These are phyloP conservation scores for Hypomyces rosellus DNA, from an alignment of 2,329 filamentous ascomycete species.

Conservation along the genomic window DNA sequence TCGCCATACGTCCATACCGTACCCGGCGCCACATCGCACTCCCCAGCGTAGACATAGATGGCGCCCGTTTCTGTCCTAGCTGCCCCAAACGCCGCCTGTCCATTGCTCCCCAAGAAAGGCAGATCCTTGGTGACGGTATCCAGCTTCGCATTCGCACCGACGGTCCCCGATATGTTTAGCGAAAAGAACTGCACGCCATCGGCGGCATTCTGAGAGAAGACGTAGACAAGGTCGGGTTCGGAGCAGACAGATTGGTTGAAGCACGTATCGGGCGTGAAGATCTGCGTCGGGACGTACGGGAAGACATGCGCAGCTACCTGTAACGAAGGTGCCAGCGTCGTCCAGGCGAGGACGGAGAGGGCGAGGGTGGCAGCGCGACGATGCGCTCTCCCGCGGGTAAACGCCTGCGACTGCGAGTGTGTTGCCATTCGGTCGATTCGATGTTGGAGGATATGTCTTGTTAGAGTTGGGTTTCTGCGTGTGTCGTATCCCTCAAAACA, in stretches of 20 bases:
- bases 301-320: conserved; percentile 39
- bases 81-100: conserved; percentile 57
- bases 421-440: conserved; percentile 6
- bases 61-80: conserved; percentile 61
- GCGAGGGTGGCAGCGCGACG: conserved; percentile 8
- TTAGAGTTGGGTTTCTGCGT: background rate
- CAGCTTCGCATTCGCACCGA: conserved; percentile 43
- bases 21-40: conserved; percentile 54
- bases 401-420: conserved; percentile 1
- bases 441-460: background rate
- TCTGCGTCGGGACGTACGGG: conserved; percentile 72
- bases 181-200: conserved; percentile 49
- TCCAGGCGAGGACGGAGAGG: background rate
- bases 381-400: conserved; percentile 6
- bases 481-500: background rate
- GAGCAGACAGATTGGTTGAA: conserved; percentile 33
- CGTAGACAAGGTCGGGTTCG: conserved; percentile 53
- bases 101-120: conserved; percentile 52
- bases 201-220: conserved; percentile 53
- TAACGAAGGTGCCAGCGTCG: conserved; percentile 3
- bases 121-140: conserved; percentile 49
- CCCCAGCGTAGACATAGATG: conserved; percentile 67
- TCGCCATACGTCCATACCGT: conserved; percentile 64
- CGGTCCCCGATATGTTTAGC: conserved; percentile 55
- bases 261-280: conserved; percentile 51